These are phyloP conservation scores for Endothia cerciana DNA, from an alignment of 2,329 filamentous ascomycete genomes.

Conservation along the genomic window DNA sequence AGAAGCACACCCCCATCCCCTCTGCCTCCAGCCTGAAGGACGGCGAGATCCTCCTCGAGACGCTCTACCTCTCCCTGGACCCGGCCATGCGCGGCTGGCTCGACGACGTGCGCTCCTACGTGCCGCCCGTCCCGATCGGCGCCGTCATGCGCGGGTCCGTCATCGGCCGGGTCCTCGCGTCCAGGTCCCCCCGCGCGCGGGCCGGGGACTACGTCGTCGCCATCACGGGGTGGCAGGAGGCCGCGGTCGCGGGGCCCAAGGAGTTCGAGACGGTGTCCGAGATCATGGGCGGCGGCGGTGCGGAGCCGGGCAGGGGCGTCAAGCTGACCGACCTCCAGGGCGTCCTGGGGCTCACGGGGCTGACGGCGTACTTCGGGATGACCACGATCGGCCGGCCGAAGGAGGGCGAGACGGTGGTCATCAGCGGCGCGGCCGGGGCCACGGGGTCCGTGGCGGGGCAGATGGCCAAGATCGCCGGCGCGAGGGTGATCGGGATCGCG, in stretches of 20 bases:
- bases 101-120: constrained; percentile 51
- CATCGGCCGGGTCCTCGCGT: constrained; percentile 56
- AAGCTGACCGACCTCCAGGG: constrained; percentile 56
- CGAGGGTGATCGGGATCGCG: constrained; percentile 57
- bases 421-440: constrained; percentile 68
- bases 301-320: constrained; percentile 33
- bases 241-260: constrained; percentile 54
- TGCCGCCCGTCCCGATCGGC: constrained; percentile 63
- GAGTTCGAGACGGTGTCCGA: constrained; percentile 37
- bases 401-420: constrained; percentile 67
- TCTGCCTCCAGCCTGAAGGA: constrained; percentile 49
- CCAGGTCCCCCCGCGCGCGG: constrained; percentile 48
- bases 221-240: constrained; percentile 60
- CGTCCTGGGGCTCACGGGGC: constrained; percentile 61
- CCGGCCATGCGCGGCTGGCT: constrained; percentile 69
- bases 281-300: constrained; percentile 5
- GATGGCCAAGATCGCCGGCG: constrained; percentile 68
- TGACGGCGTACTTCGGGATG: constrained; percentile 72
- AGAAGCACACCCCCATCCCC: constrained; percentile 55
- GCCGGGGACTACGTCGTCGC: constrained; percentile 56
- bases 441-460: constrained; percentile 69
- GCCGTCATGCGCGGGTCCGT: constrained; percentile 62
- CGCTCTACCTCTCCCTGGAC: constrained; percentile 62
- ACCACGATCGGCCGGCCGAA: constrained; percentile 64
- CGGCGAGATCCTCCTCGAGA: constrained; percentile 56